Conservation (phyloP, 306 rosid genomes). For the Pueraria montana region DNA sequence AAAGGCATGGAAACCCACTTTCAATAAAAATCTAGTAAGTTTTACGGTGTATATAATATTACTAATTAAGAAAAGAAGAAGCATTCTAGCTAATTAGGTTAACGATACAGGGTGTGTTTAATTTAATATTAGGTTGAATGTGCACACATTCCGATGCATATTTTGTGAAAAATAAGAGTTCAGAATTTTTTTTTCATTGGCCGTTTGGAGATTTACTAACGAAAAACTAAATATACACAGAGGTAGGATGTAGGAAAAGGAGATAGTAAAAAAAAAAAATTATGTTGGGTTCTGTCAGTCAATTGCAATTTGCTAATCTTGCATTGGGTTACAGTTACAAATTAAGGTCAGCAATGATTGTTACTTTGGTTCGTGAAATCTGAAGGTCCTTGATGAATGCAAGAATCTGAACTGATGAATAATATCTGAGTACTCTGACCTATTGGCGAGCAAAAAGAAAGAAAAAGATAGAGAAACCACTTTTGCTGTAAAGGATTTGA, state of each 20-base stretch:
- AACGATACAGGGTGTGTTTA: too few relatives aligned
- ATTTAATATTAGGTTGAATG: too few relatives aligned
- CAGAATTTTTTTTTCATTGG: too few relatives aligned
- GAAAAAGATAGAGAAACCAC: slow-evolving; percentile 42
- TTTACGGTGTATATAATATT: neutral
- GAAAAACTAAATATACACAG: too few relatives aligned
- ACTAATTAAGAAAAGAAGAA: neutral
- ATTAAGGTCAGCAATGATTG: neutral
- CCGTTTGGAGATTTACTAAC: too few relatives aligned
- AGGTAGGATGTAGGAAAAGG: too few relatives aligned
- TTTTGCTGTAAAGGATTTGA: slow-evolving; percentile 72
- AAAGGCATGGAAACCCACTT: slow-evolving; percentile 44
- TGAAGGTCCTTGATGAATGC: neutral
- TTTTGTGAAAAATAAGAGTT: too few relatives aligned
- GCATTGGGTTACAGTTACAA: neutral
- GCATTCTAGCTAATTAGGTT: too few relatives aligned
- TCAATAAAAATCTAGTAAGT: neutral
- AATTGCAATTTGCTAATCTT: neutral
- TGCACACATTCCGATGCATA: too few relatives aligned
- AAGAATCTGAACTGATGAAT: too few relatives aligned
- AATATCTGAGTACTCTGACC: slow-evolving; percentile 70
- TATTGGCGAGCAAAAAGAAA: slow-evolving; percentile 52
- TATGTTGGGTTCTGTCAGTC: too few relatives aligned
- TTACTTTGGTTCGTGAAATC: slow-evolving; percentile 38
- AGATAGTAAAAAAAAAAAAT: too few relatives aligned